phyloP scores from a whole-genome alignment of 2,329 filamentous ascomycete genomes.

The Biscogniauxia sp. region DNA sequence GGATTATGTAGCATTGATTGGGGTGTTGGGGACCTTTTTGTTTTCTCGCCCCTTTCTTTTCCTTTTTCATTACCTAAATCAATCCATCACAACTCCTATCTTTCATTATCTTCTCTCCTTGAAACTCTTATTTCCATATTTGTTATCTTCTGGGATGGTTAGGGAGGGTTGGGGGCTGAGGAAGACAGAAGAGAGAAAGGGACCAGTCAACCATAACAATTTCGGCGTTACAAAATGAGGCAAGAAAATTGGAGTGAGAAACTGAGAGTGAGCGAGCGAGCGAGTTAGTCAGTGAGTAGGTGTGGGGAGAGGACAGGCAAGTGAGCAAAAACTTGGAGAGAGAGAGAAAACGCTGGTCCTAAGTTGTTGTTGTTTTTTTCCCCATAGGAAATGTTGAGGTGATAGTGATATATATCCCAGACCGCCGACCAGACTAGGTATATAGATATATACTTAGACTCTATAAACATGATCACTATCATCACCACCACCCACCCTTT shows the following conservation, averaged over 20 bases:
- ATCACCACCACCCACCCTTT: no score
- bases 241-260: background rate
- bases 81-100: conserved; percentile 35
- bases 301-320: no score
- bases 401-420: conserved; percentile 9
- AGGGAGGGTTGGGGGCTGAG: background rate
- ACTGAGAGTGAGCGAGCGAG: background rate
- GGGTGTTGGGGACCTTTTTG: background rate
- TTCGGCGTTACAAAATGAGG: background rate
- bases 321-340: background rate
- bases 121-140: conserved; percentile 68
- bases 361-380: background rate
- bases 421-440: conserved; percentile 4
- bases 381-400: background rate
- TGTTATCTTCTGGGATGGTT: background rate
- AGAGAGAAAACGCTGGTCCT: background rate
- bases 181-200: background rate
- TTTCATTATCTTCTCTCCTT: conserved; percentile 76
- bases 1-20: background rate
- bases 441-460: background rate
- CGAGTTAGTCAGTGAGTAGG: no score
- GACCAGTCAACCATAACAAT: background rate
- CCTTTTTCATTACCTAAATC: conserved; percentile 55
- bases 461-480: no score
- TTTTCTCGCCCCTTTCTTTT: conserved; percentile 81